phyloP scores from a whole-genome alignment of 2,329 filamentous ascomycete species.

The Metarhizium rileyi region DNA sequence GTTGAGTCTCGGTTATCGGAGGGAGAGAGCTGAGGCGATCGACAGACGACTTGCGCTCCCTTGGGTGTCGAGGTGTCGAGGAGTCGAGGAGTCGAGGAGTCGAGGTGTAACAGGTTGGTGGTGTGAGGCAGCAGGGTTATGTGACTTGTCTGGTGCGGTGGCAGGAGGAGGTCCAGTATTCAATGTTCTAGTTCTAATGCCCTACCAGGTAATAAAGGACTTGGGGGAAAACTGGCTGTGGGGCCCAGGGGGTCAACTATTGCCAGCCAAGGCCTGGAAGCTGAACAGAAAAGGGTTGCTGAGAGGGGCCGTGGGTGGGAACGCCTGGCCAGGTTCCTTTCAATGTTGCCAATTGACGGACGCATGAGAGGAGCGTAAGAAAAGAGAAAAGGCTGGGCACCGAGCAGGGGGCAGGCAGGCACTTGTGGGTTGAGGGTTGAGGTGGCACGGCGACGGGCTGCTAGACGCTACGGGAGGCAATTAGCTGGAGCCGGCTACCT shows the following conservation, averaged over 20 bases:
- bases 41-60: background rate
- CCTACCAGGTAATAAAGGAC: no score
- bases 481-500: background rate
- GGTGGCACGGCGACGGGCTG: background rate
- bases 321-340: background rate
- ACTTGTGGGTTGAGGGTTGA: background rate
- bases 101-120: background rate
- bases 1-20: background rate
- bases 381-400: slow-evolving; percentile 1
- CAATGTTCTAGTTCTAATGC: no score
- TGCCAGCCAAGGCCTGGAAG: no score
- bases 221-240: no score
- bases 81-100: background rate
- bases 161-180: no score
- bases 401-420: background rate
- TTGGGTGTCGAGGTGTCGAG: background rate
- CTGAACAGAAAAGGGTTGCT: no score
- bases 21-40: background rate
- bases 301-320: background rate
- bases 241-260: no score
- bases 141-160: background rate
- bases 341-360: background rate
- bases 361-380: background rate
- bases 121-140: background rate
- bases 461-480: background rate